These are phyloP conservation scores for Musa itinerans DNA, from an alignment of 176 grass and related monocot genomes.

Conservation along the genomic window DNA sequence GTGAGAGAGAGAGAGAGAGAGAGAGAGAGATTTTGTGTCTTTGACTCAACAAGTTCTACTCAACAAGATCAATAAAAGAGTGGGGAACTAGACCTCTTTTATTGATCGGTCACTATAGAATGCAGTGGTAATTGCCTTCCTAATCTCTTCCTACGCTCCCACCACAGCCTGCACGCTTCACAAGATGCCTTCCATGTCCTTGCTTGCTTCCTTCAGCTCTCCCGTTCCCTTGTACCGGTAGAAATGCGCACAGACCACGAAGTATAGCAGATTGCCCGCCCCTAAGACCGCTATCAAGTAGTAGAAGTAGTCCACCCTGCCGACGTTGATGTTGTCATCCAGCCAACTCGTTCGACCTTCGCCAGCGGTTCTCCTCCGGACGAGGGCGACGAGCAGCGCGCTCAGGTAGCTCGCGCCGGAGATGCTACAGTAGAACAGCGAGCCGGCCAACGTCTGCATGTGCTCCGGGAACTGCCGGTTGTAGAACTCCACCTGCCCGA, in stretches of 20 bases:
- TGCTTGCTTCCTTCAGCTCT: not conserved
- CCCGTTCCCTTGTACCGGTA: not conserved
- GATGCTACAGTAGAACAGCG: conserved; percentile 38
- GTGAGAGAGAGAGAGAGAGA: no score
- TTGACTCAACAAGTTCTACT: no score
- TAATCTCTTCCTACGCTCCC: no score
- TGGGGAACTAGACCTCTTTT: no score
- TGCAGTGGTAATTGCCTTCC: no score
- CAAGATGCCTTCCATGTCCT: not conserved
- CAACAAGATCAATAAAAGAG: no score
- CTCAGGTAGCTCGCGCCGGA: conserved; percentile 47
- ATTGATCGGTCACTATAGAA: no score
- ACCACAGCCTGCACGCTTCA: no score
- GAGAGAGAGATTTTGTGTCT: no score
- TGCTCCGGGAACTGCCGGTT: conserved; percentile 74
- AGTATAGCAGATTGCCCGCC: not conserved
- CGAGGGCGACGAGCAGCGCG: conserved; percentile 29
- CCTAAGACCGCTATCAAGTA: not conserved
- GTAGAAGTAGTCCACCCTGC: conserved; percentile 49
- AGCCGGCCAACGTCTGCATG: conserved; percentile 52
- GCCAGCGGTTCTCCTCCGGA: conserved; percentile 35
- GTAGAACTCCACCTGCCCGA: conserved; percentile 70
- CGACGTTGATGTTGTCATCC: conserved; percentile 40
- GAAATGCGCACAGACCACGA: not conserved
- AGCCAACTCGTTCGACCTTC: conserved; percentile 37